A percentile compares a stretch with the other conserved stretches of the same genome.
Evolutionary conservation across 345 rosid species (phyloP).

Genomic region (Bretschneidera sinensis): DNA sequence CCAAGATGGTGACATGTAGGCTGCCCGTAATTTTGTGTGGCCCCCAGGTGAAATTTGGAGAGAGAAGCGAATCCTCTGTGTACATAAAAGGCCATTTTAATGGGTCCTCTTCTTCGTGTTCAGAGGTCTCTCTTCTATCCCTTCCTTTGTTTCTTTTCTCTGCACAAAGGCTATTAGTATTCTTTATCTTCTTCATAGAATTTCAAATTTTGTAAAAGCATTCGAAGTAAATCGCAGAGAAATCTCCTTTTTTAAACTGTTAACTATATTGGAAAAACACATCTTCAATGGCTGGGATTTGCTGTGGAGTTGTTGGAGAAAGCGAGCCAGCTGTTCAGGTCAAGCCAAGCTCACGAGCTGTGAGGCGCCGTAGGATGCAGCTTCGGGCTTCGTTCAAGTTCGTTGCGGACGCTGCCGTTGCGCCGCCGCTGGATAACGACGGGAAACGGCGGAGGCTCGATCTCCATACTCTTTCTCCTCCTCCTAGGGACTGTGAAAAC

Average conservation of each 20-base stretch:
- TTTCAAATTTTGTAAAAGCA: neutral
- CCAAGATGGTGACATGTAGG: conserved; percentile 69
- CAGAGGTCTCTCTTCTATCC: conserved; percentile 11
- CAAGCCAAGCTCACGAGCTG: conserved; percentile 44
- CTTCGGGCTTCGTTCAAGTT: conserved; percentile 49
- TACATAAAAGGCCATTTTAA: conserved; percentile 22
- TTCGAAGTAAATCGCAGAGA: neutral
- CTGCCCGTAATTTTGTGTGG: conserved; percentile 62
- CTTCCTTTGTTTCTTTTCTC: conserved; percentile 7
- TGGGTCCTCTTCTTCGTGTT: conserved; percentile 12
- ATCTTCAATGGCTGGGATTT: conserved; percentile 65
- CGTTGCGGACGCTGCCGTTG: conserved; percentile 39
- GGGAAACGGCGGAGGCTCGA: conserved; percentile 50
- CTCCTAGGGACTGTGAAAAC: conserved; percentile 18
- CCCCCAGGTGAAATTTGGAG: conserved; percentile 56
- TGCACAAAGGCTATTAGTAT: neutral
- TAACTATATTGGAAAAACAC: neutral
- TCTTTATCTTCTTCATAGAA: neutral
- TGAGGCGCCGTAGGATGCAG: conserved; percentile 56
- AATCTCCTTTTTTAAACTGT: neutral
- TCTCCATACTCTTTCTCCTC: neutral
- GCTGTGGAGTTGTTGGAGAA: conserved; percentile 71
- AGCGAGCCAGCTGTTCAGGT: conserved; percentile 48
- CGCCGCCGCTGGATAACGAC: conserved; percentile 30
- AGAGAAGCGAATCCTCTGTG: neutral